Evolutionary conservation across 352 stramenopile species (phyloP).

Genomic region (Blastocystis sp.): DNA sequence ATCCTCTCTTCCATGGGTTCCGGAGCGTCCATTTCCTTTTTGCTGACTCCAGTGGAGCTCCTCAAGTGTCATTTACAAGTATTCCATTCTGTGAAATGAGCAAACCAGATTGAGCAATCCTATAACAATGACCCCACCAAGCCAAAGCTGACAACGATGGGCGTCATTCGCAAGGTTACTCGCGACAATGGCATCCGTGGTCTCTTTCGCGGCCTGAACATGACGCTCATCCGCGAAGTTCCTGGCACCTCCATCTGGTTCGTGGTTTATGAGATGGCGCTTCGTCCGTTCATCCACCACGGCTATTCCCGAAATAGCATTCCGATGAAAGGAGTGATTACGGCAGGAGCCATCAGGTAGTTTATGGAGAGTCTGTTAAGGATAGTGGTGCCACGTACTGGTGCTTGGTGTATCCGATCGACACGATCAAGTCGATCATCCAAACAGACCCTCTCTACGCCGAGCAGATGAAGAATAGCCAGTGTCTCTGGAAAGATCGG

Average conservation of each 20-base stretch:
- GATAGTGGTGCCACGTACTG: conserved; percentile 25
- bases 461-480: background rate
- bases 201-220: background rate
- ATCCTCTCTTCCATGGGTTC: conserved; percentile 29
- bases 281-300: background rate
- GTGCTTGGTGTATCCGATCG: conserved; percentile 34
- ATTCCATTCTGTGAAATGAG: background rate
- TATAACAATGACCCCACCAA: background rate
- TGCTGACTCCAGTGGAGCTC: conserved; percentile 46
- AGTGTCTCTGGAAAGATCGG: background rate
- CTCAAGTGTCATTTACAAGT: conserved; percentile 29
- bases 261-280: conserved; percentile 1
- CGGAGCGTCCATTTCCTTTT: conserved; percentile 3
- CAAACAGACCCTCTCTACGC: conserved; percentile 2
- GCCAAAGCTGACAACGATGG: background rate
- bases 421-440: conserved; percentile 48
- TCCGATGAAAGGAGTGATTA: background rate
- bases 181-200: background rate
- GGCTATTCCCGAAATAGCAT: background rate
- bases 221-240: conserved; percentile 27
- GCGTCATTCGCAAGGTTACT: conserved; percentile 23
- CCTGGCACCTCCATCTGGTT: conserved; percentile 29
- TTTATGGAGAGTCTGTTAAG: background rate
- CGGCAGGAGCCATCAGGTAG: conserved; percentile 20
- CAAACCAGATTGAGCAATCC: conserved; percentile 18